A percentile compares a stretch with the other conserved stretches of the same genome.
Evolutionary conservation across 495 filamentous ascomycete species (phyloP).

Genomic region (Hypoxylon fuscum): DNA sequence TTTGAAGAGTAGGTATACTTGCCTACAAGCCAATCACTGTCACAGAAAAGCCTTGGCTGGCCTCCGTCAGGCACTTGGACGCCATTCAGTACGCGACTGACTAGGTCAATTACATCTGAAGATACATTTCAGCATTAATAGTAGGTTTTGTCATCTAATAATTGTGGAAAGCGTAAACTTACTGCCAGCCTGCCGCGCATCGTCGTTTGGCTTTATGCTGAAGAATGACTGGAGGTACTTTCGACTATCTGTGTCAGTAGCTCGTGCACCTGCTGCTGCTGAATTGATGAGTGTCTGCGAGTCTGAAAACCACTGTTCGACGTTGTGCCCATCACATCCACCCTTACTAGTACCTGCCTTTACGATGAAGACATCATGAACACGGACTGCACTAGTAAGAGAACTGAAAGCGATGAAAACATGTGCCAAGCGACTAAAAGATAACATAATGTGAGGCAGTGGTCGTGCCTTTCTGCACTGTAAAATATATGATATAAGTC

Average conservation of each 20-base stretch:
- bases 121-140: no score
- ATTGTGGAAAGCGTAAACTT: no score
- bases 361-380: constrained; percentile 8
- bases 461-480: no score
- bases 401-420: no score
- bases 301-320: constrained; percentile 9
- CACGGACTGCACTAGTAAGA: not conserved
- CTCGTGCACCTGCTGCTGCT: not conserved
- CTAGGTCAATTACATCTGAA: not conserved
- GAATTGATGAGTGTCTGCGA: constrained; percentile 1
- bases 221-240: constrained; percentile 9
- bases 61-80: not conserved
- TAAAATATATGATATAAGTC: no score
- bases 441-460: no score
- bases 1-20: not conserved
- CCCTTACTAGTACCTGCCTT: constrained; percentile 3
- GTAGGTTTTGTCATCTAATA: no score
- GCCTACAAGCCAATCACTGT: constrained; percentile 5
- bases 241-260: constrained; percentile 5
- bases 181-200: constrained; percentile 1
- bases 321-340: constrained; percentile 6
- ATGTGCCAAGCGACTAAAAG: no score
- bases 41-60: constrained; percentile 7
- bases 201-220: constrained; percentile 5
- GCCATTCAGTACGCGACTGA: not conserved